Evolutionary conservation across 768 basidiomycete genomes (phyloP), one percentile per base, ranked within the genome.

Genomic region (Kwoniella sp.): DNA sequence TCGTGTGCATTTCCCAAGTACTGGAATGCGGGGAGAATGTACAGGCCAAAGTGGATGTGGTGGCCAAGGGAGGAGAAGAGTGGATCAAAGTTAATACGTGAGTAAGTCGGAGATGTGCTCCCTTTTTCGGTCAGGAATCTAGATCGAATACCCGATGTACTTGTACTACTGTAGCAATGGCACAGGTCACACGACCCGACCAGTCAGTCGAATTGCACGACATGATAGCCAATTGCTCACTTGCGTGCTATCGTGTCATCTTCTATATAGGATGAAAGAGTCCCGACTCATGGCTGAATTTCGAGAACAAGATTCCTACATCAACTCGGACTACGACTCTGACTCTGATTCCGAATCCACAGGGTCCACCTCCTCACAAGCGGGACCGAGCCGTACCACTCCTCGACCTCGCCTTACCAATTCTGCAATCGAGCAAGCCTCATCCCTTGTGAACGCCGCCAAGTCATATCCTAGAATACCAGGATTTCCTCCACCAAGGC

Each of bases 31-130:
- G 29, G 21, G 63, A 26, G 17, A n/a, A 64, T 9, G 55, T 46
- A 1, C 65, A 65, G 48, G 64, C 87, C 46, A 92, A 93, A 70
- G 87, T 94, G 0, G 92, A 94, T 71, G 83, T 93, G 15, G 86
- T 92, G 25, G 87, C 88, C 1, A 86, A 89, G 22, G 85, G 86
- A 47, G 91, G 92, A 1, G 81, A 84, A 24, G 81, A 82, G 2
- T 95, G 92, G 92, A 87, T 91, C 44, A 85, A 91, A 69, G 85
- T 93, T 36, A 93, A 92, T 80, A 92, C 91, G 91, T 91, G 74
- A 75, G 88, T 85, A 48, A 55, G 61, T 56, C 56, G 44, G 40
- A 10, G 7, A 3, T 46, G 19, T 17, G 13, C 40, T 33, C 17
- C 24, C 21, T 4, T 25, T 57, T 58, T 50, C 48, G 17, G n/a